Percentiles rank a stretch among this genome's conserved stretches.
Conservation (phyloP, 257 asterid species). For the Nemophila menziesii region DNA sequence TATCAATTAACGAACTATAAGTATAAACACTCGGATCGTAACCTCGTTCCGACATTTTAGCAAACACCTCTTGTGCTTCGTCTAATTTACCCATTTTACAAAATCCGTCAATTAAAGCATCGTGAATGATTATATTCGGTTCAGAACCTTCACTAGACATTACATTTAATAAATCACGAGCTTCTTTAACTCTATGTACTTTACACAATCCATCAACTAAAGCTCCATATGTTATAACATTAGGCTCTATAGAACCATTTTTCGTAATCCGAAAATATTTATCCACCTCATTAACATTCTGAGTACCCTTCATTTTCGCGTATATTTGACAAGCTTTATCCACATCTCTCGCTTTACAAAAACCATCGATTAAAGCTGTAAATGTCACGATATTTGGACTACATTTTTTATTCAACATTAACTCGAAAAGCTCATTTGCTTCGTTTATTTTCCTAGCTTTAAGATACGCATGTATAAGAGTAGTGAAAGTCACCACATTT, state of each 20-base stretch:
- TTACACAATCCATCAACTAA: constrained; percentile 91
- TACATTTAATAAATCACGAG: constrained; percentile 56
- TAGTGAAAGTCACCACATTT: constrained; percentile 77
- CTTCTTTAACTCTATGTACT: constrained; percentile 68
- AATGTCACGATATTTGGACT: constrained; percentile 73
- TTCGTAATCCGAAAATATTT: constrained; percentile 42
- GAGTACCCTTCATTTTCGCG: constrained; percentile 62
- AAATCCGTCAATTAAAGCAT: constrained; percentile 86
- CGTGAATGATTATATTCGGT: constrained; percentile 74
- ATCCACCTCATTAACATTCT: constrained; percentile 38
- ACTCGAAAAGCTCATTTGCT: constrained; percentile 65
- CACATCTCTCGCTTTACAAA: constrained; percentile 74
- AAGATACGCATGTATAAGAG: constrained; percentile 83
- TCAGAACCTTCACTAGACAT: constrained; percentile 56
- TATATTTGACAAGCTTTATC: constrained; percentile 76
- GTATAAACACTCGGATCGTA: constrained; percentile 60
- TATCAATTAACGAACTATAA: constrained; percentile 69
- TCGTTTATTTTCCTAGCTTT: constrained; percentile 57
- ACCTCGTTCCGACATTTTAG: constrained; percentile 67
- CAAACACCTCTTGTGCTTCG: constrained; percentile 78
- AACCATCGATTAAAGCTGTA: constrained; percentile 88
- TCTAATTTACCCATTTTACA: constrained; percentile 88
- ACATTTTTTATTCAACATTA: constrained; percentile 71
- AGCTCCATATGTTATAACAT: constrained; percentile 78
- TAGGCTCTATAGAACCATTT: constrained; percentile 43